Conservation (phyloP, 2,329 filamentous ascomycete genomes). For the Aureobasidium sp. region DNA sequence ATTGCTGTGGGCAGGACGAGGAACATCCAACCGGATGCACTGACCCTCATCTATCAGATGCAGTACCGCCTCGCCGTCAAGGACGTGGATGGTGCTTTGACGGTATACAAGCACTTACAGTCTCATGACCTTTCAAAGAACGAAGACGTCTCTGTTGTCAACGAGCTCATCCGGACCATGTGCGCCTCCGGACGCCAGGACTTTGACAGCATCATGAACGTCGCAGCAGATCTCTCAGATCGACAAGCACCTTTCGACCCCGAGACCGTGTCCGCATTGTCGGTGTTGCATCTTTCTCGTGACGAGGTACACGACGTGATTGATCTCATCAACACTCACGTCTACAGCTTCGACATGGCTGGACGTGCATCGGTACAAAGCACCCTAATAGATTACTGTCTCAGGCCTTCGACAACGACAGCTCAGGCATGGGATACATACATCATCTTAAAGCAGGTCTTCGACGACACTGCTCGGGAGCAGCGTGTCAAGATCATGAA, state of each 20-base stretch:
- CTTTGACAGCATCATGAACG: constrained; percentile 63
- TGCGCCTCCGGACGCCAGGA: constrained; percentile 55
- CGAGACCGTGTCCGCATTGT: constrained; percentile 67
- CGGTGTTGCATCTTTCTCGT: constrained; percentile 63
- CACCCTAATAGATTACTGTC: constrained; percentile 61
- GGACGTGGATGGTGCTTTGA: constrained; percentile 63
- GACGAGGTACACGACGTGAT: constrained; percentile 74
- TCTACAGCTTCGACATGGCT: constrained; percentile 60
- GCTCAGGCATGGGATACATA: constrained; percentile 57
- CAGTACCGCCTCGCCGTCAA: constrained; percentile 66
- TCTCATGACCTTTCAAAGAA: constrained; percentile 49
- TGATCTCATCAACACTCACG: constrained; percentile 71
- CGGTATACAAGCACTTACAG: constrained; percentile 58
- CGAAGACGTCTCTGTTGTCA: constrained; percentile 58
- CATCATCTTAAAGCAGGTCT: constrained; percentile 50
- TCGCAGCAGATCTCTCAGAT: constrained; percentile 67
- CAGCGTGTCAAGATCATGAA: constrained; percentile 70
- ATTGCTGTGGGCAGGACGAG: constrained; percentile 59
- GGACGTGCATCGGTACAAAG: constrained; percentile 62
- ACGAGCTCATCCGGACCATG: constrained; percentile 64
- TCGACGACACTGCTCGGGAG: constrained; percentile 56
- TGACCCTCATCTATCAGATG: constrained; percentile 68
- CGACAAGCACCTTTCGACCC: constrained; percentile 63
- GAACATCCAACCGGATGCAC: constrained; percentile 58
- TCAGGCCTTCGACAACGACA: constrained; percentile 56